Evolutionary conservation across 1,139 yeast genomes (phyloP).

Genomic region (Candida gigantensis): DNA sequence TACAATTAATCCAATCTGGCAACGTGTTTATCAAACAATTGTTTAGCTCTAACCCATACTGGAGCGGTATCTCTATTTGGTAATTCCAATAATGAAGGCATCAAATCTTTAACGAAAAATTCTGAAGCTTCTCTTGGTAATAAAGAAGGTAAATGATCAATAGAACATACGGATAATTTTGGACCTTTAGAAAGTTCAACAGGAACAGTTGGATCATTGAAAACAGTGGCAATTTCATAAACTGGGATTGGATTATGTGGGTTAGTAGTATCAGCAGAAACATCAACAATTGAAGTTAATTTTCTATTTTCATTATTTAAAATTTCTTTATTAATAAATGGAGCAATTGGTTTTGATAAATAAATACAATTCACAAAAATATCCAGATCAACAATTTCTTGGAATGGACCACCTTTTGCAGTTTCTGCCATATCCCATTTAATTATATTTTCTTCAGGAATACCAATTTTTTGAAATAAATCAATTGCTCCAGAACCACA

Average conservation of each 20-base stretch:
- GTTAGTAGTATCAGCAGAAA: slow-evolving; percentile 97
- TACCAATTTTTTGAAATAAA: slow-evolving; percentile 76
- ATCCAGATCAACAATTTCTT: slow-evolving; percentile 85
- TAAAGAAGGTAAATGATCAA: slow-evolving; percentile 93
- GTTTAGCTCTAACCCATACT: slow-evolving; percentile 89
- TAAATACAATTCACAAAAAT: slow-evolving; percentile 95
- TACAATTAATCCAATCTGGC: slow-evolving; percentile 44
- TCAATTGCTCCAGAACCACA: slow-evolving; percentile 99
- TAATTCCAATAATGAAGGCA: slow-evolving; percentile 84
- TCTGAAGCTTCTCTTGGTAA: slow-evolving; percentile 97
- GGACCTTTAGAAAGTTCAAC: slow-evolving; percentile 81
- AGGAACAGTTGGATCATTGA: slow-evolving; percentile 83
- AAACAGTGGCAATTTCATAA: slow-evolving; percentile 84
- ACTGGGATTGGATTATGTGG: slow-evolving; percentile 98
- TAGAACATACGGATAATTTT: slow-evolving; percentile 88
- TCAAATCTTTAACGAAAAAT: slow-evolving; percentile 77
- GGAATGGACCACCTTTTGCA: slow-evolving; percentile 94
- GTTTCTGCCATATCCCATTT: slow-evolving; percentile 99
- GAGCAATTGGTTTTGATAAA: slow-evolving; percentile 89
- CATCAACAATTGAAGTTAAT: slow-evolving; percentile 91
- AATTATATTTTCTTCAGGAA: slow-evolving; percentile 78
- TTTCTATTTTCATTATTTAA: slow-evolving; percentile 69
- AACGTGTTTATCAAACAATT: slow-evolving; percentile 80
- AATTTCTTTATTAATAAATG: slow-evolving; percentile 72
- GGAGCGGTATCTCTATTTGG: slow-evolving; percentile 80